Base-by-base conservation (phyloP, 2,329 filamentous ascomycete genomes). In the Fusarium sp. region DNA sequence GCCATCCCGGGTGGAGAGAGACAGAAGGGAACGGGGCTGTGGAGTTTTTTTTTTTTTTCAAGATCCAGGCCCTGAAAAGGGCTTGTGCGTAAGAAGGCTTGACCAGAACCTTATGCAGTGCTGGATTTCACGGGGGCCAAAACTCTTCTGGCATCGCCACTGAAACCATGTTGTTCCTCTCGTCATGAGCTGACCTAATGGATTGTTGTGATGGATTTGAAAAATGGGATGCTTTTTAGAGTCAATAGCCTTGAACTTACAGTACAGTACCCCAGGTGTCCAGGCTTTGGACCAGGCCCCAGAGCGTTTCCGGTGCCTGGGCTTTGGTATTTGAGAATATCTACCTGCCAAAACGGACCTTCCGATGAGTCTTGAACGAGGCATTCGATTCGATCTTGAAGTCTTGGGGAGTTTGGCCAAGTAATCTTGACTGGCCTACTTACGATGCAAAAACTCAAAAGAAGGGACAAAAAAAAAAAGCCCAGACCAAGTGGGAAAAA, bases 71-170 rank as follows among this genome's bases (percentile, higher is more conserved):
- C 63, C 54, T 39, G 35, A 20, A 20, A 62, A 57, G 71, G 71
- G 60, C 71, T 61, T 72, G 68, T 72, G 58, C 48, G 54, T 63
- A 24, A 24, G n/a, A 60, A 50, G 50, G 62, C 70, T 52, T 61
- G 39, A 74, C 64, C 68, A 74, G 71, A 74, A 74, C 72, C 65
- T 66, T 72, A 58, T 71, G 41, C 54, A 24, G 24, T 2, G 61
- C 66, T 67, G 67, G 71, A 64, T 31, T 31, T 10, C 29, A 54
- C 29, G 29, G 29, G 31, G 33, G 20, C 41, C 41, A 45, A 41
- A 45, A n/a, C 35, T 37, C 35, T 37, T 37, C 37, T 41, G 39
- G 45, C 29, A 50, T 50, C 45, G 45, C 45, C 45, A 50, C 45
- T 50, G 45, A 50, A 50, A 50, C 45, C 45, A 50, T 50, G 45